Base-by-base conservation (phyloP, 1,139 yeast genomes). In the Lodderomyces parapsilosis region DNA sequence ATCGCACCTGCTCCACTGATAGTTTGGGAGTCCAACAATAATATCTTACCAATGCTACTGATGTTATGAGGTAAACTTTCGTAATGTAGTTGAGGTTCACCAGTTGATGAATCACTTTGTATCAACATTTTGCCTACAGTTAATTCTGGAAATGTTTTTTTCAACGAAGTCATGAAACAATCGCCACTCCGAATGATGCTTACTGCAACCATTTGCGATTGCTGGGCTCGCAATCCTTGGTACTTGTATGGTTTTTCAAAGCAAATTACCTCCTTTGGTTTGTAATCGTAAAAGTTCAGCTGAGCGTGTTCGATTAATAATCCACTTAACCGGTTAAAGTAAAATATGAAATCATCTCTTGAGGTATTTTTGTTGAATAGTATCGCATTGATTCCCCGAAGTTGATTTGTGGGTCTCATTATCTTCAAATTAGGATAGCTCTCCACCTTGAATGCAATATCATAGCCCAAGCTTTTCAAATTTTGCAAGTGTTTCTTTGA, bases 1-100 rank as follows among this genome's bases (percentile, higher is more conserved):
- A 89, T 86, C 2, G 91, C 83, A 0, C 96, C 96, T 0, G 96
- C 96, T 2, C 98, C 99, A 37, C 96, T 84, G 20, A 89, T 84
- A 40, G 89, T 74, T 60, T 91, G 97, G 0, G 96, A 86, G 58
- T 93, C 98, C 56, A 88, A 78, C 39, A 93, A 65, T 31, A 93
- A 63, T 1, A 88, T 80, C 50, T 76, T 79, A 10, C 42, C 40
- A 11, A 38, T 36, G 41, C 72, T 70, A 35, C 54, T 45, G n/a
- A 32, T 23, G 4, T 14, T 30, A 41, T 25, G 51, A 1, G 78
- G 78, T 34, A 93, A 65, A 23, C 81, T 76, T 52, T 86, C 83
- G 23, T 83, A 81, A 60, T 90, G 97, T 46, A 93, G 68, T 57
- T 86, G 93, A 0, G 98, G 98, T 62, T 93, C 98, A 6, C 98